Evolutionary conservation across 768 basidiomycete genomes (phyloP).

Genomic region (Pleurotus salmoneostramineus): DNA sequence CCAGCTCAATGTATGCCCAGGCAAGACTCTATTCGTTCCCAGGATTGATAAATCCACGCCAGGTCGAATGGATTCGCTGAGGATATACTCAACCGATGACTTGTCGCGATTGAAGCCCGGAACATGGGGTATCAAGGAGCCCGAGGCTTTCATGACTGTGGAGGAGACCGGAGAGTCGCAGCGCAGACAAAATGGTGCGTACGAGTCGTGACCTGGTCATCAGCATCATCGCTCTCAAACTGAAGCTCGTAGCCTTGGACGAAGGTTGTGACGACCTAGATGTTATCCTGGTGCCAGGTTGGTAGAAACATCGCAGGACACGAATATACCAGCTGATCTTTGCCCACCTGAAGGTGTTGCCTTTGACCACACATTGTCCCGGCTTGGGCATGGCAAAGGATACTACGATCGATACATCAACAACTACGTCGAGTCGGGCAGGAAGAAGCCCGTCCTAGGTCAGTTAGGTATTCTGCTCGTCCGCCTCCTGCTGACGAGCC

Average conservation of each 20-base stretch:
- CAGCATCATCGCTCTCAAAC: slow-evolving; percentile 5
- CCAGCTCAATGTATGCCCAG: slow-evolving; percentile 24
- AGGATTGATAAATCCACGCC: slow-evolving; percentile 44
- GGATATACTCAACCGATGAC: slow-evolving; percentile 56
- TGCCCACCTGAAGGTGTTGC: slow-evolving; percentile 51
- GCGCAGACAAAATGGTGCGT: slow-evolving; percentile 48
- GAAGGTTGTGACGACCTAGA: slow-evolving; percentile 42
- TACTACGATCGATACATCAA: slow-evolving; percentile 78
- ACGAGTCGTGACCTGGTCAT: background rate
- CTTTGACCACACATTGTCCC: slow-evolving; percentile 64
- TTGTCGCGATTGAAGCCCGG: slow-evolving; percentile 53
- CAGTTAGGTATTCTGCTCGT: slow-evolving; percentile 11
- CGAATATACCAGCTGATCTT: background rate
- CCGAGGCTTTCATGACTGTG: slow-evolving; percentile 20
- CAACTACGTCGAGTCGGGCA: slow-evolving; percentile 40
- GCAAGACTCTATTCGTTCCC: slow-evolving; percentile 68
- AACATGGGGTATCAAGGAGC: slow-evolving; percentile 77
- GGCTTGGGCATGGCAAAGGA: slow-evolving; percentile 81
- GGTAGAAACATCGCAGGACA: background rate
- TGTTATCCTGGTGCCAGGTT: slow-evolving; percentile 67
- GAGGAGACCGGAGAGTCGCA: slow-evolving; percentile 33
- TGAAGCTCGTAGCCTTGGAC: slow-evolving; percentile 28
- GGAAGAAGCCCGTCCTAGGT: slow-evolving; percentile 59
- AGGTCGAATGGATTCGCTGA: slow-evolving; percentile 62
- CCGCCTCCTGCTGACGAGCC: background rate